A percentile compares a stretch with the other conserved stretches of the same genome.
phyloP scores from a whole-genome alignment of 1,139 yeast genomes.

The Fermentozyma sake region DNA sequence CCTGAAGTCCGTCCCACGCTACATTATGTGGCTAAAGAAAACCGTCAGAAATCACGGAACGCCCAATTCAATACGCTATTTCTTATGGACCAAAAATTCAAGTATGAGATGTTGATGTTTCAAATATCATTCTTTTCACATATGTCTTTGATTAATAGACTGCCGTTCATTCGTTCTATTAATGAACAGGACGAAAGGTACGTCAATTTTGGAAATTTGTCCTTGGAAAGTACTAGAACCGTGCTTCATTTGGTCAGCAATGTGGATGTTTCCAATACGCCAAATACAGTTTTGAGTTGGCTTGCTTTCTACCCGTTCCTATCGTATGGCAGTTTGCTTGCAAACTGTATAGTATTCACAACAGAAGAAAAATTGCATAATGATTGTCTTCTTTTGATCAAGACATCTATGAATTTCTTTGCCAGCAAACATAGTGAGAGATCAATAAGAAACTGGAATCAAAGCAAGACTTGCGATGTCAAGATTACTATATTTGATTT shows the following conservation, averaged over 20 bases:
- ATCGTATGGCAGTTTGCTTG: slow-evolving; percentile 7
- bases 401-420: slow-evolving; percentile 14
- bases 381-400: slow-evolving; percentile 12
- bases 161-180: slow-evolving; percentile 7
- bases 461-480: slow-evolving; percentile 5
- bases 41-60: no score
- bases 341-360: slow-evolving; percentile 6
- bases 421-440: slow-evolving; percentile 2
- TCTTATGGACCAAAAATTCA: slow-evolving; percentile 2
- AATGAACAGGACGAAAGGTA: slow-evolving; percentile 3
- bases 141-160: slow-evolving; percentile 10
- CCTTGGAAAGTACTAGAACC: slow-evolving; percentile 10
- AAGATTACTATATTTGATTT: slow-evolving; percentile 9
- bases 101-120: slow-evolving; percentile 6
- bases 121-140: slow-evolving; percentile 9
- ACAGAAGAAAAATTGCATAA: slow-evolving; percentile 4
- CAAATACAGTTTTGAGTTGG: slow-evolving; percentile 28
- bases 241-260: slow-evolving; percentile 7
- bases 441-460: slow-evolving; percentile 6
- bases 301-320: slow-evolving; percentile 25
- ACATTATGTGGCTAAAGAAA: slow-evolving; percentile 4
- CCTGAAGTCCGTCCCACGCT: slow-evolving; percentile 16
- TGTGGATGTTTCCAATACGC: slow-evolving; percentile 9
- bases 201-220: slow-evolving; percentile 7
- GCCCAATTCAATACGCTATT: no score